phyloP scores from a whole-genome alignment of 2,329 filamentous ascomycete genomes.

The Colletotrichum brevisporum region DNA sequence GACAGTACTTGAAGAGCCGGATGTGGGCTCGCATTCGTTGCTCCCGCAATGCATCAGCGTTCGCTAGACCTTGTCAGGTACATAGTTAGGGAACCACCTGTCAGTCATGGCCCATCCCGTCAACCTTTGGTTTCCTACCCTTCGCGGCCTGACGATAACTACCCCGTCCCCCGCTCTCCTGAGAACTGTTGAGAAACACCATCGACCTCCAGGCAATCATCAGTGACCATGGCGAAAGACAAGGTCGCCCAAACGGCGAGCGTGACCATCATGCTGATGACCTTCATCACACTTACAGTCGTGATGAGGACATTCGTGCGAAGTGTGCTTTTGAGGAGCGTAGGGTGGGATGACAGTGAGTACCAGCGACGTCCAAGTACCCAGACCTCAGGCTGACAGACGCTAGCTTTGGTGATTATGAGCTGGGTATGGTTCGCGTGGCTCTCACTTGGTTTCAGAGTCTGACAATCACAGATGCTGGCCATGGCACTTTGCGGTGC shows the following conservation, averaged over 20 bases:
- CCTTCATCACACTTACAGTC: slow-evolving; percentile 35
- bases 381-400: slow-evolving; percentile 9
- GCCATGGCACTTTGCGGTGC: slow-evolving; percentile 40
- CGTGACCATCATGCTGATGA: slow-evolving; percentile 36
- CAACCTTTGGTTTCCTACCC: not conserved
- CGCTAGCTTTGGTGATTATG: slow-evolving; percentile 33
- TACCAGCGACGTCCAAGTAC: not conserved
- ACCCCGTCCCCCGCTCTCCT: slow-evolving; percentile 6
- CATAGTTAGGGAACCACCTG: slow-evolving; percentile 28
- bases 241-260: slow-evolving; percentile 36
- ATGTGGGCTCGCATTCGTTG: slow-evolving; percentile 17
- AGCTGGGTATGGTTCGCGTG: slow-evolving; percentile 30
- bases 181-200: slow-evolving; percentile 13
- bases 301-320: slow-evolving; percentile 37
- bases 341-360: slow-evolving; percentile 41
- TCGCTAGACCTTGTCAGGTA: slow-evolving; percentile 12
- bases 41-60: slow-evolving; percentile 20
- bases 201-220: slow-evolving; percentile 30
- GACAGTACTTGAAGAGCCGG: slow-evolving; percentile 27
- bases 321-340: slow-evolving; percentile 27
- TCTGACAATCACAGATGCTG: slow-evolving; percentile 30
- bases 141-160: slow-evolving; percentile 22
- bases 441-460: no score
- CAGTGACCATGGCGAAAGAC: slow-evolving; percentile 37
- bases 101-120: slow-evolving; percentile 34